Conservation (phyloP, 495 filamentous ascomycete genomes). For the Lindgomyces ingoldianus region DNA sequence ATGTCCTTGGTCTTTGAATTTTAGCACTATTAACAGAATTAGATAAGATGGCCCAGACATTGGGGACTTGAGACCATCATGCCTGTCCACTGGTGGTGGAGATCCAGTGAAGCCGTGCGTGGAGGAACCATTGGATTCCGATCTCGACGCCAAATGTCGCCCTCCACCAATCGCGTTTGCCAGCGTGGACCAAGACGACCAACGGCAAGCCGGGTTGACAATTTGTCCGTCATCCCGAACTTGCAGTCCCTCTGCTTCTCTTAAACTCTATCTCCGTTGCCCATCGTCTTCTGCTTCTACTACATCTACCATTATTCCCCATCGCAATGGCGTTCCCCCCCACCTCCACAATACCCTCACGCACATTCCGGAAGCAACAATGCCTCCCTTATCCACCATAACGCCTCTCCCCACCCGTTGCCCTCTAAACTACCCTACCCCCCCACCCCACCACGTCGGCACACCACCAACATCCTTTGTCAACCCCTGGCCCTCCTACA, state of each 20-base stretch:
- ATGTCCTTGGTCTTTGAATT: too few relatives aligned
- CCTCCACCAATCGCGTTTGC: not conserved
- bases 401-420: conserved; percentile 22
- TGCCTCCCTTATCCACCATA: conserved; percentile 25
- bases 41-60: too few relatives aligned
- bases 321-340: not conserved
- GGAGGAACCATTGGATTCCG: too few relatives aligned
- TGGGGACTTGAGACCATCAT: too few relatives aligned
- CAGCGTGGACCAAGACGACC: not conserved
- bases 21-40: too few relatives aligned
- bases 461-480: conserved; percentile 48
- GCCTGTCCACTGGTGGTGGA: too few relatives aligned
- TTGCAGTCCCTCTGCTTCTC: too few relatives aligned
- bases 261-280: not conserved
- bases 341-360: not conserved
- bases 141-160: too few relatives aligned
- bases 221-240: not conserved
- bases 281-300: too few relatives aligned
- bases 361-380: not conserved
- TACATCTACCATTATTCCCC: not conserved
- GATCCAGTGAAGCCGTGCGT: too few relatives aligned
- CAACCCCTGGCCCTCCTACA: conserved; percentile 59
- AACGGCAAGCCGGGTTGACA: not conserved
- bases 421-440: conserved; percentile 25
- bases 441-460: conserved; percentile 38